These are phyloP conservation scores for Dentiscutata heterogama DNA, from an alignment of 371 early-diverging fungal species.

Conservation along the genomic window DNA sequence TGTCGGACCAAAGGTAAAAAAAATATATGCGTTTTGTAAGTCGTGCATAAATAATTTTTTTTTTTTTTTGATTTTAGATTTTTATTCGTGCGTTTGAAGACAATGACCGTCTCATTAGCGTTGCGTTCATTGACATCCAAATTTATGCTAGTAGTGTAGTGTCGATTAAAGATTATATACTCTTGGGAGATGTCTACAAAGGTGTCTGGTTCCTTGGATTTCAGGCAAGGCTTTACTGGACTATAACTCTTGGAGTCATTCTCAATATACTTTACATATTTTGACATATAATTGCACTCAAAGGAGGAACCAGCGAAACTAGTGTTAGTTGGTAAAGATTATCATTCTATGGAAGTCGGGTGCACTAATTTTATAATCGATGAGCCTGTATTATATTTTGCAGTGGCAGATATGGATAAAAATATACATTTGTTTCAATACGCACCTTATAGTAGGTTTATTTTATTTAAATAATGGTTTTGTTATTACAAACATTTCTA, in stretches of 20 bases:
- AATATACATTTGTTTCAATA: slow-evolving; percentile 88
- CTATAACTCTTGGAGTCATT: not conserved
- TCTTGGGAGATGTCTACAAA: slow-evolving; percentile 94
- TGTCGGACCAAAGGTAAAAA: slow-evolving; percentile 86
- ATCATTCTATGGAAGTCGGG: slow-evolving; percentile 75
- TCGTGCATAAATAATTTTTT: not conserved
- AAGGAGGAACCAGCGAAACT: slow-evolving; percentile 94
- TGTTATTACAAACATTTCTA: not conserved
- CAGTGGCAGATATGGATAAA: slow-evolving; percentile 87
- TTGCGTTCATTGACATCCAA: slow-evolving; percentile 97
- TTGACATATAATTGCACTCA: not conserved
- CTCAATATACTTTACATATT: not conserved
- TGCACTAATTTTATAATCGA: slow-evolving; percentile 82
- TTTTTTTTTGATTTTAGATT: slow-evolving; percentile 58
- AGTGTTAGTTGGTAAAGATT: slow-evolving; percentile 91
- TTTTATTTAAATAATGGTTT: not conserved
- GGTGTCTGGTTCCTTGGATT: slow-evolving; percentile 95
- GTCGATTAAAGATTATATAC: slow-evolving; percentile 90
- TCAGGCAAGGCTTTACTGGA: slow-evolving; percentile 68
- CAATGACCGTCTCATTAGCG: slow-evolving; percentile 88
- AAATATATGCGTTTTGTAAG: not conserved
- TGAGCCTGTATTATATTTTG: slow-evolving; percentile 75
- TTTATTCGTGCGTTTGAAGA: slow-evolving; percentile 94
- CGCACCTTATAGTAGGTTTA: slow-evolving; percentile 79
- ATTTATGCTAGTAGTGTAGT: slow-evolving; percentile 88